phyloP scores from a whole-genome alignment of 1,284 basidiomycete species.

The Macrocystidia cucumis region DNA sequence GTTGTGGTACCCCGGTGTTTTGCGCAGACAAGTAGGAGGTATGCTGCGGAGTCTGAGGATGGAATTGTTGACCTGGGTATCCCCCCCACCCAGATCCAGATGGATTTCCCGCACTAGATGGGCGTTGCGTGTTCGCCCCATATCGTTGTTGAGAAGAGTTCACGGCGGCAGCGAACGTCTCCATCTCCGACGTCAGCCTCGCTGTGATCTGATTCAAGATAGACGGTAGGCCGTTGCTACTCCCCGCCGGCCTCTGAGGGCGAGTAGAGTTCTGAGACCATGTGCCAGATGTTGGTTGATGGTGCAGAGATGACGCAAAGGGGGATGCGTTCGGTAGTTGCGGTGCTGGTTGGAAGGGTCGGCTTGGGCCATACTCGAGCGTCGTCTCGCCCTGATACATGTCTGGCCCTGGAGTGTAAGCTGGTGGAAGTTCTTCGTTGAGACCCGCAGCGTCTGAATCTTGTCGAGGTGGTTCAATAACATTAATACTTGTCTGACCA shows the following conservation, averaged over 20 bases:
- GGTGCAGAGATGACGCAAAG: conserved; percentile 9
- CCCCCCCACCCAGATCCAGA: conserved; percentile 7
- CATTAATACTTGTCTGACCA: background rate
- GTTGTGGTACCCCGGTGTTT: conserved; percentile 10
- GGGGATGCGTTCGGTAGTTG: too few species aligned
- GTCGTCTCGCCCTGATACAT: conserved; percentile 47
- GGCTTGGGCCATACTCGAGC: conserved; percentile 48
- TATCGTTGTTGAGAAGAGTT: too few species aligned
- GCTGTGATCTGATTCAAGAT: conserved; percentile 13
- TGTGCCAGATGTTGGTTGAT: conserved; percentile 7
- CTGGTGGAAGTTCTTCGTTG: conserved; percentile 51
- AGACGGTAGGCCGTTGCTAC: too few species aligned
- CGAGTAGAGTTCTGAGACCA: too few species aligned
- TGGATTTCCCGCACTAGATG: too few species aligned
- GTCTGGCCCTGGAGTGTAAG: conserved; percentile 54
- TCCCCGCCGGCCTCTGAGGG: too few species aligned
- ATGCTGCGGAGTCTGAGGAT: too few species aligned
- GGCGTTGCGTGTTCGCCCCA: too few species aligned
- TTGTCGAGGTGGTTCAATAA: background rate
- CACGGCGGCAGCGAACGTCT: too few species aligned
- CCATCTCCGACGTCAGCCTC: too few species aligned
- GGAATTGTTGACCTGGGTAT: conserved; percentile 8
- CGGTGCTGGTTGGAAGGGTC: conserved; percentile 51
- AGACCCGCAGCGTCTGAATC: conserved; percentile 7
- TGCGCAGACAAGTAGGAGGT: too few species aligned